A percentile compares a stretch with the other conserved stretches of the same genome.
These are phyloP conservation scores for Globisporangium nodosum DNA, from an alignment of 352 stramenopile genomes.

Conservation along the genomic window DNA sequence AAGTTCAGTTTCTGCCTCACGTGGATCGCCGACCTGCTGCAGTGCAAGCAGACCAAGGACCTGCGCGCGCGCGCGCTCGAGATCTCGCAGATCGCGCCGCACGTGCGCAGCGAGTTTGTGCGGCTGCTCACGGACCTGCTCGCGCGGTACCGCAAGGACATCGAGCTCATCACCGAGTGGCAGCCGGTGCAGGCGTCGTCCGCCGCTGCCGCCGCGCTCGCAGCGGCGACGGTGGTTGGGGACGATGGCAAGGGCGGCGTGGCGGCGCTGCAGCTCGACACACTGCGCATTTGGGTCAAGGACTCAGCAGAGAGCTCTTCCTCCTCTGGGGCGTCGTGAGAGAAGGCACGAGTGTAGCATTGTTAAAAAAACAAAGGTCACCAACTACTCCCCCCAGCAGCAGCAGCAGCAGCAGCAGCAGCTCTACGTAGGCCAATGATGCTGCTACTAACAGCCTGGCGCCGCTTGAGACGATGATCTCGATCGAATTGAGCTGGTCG, in stretches of 20 bases:
- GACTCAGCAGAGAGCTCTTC: conserved; percentile 16
- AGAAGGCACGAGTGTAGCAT: neutral
- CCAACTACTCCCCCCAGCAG: too few relatives aligned
- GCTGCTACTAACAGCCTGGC: too few relatives aligned
- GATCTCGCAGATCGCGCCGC: conserved; percentile 64
- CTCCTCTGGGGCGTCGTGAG: neutral
- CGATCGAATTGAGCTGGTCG: too few relatives aligned
- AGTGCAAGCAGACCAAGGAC: conserved; percentile 56
- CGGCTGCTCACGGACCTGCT: conserved; percentile 53
- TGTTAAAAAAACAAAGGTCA: neutral
- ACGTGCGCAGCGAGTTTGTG: conserved; percentile 64
- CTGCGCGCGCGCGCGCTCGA: conserved; percentile 61
- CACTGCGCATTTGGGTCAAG: conserved; percentile 68
- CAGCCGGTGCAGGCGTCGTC: conserved; percentile 31
- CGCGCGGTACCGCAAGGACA: conserved; percentile 46
- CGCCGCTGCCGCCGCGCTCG: conserved; percentile 5
- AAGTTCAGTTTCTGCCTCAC: conserved; percentile 81
- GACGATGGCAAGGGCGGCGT: conserved; percentile 11
- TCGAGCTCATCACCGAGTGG: conserved; percentile 71
- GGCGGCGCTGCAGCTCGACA: conserved; percentile 41
- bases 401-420: too few relatives aligned
- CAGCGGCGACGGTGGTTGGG: conserved; percentile 4
- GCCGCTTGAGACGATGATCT: too few relatives aligned
- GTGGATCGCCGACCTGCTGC: conserved; percentile 69
- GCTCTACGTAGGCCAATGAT: too few relatives aligned